phyloP scores from a whole-genome alignment of 805 yeast genomes.

The Metahyphopichia silvanorum region DNA sequence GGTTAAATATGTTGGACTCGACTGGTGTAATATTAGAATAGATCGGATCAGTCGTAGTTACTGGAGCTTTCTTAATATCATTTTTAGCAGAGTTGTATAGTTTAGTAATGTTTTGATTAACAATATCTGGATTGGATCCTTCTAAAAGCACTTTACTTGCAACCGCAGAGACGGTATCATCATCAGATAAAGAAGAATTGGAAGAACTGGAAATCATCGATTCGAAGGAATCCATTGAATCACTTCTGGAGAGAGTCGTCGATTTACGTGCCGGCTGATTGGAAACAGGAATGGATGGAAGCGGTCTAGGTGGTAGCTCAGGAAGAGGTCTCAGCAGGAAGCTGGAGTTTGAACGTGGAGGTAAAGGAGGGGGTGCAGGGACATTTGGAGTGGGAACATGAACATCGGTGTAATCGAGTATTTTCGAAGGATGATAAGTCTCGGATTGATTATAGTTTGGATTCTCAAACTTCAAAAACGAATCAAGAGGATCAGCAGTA shows the following conservation, averaged over 20 bases:
- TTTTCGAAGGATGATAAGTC: constrained; percentile 25
- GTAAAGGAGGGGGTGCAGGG: constrained; percentile 25
- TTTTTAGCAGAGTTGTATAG: constrained; percentile 34
- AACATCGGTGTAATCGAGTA: constrained; percentile 10
- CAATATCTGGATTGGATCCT: constrained; percentile 12
- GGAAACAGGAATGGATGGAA: background rate
- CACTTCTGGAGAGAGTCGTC: background rate
- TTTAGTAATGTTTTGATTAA: constrained; percentile 17
- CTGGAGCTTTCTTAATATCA: constrained; percentile 28
- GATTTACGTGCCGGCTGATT: constrained; percentile 3
- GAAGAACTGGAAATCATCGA: constrained; percentile 7
- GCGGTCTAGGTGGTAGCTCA: background rate
- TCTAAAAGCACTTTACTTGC: constrained; percentile 13
- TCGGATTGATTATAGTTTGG: constrained; percentile 20
- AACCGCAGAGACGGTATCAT: constrained; percentile 11
- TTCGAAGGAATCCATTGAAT: constrained; percentile 8
- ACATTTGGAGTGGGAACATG: constrained; percentile 7
- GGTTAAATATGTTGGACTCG: constrained; percentile 8
- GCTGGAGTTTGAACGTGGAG: constrained; percentile 26
- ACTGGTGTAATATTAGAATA: constrained; percentile 5
- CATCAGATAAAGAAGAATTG: constrained; percentile 5
- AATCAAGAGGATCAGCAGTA: constrained; percentile 28
- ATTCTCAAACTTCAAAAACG: constrained; percentile 25
- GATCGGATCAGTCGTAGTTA: constrained; percentile 8
- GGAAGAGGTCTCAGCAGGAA: constrained; percentile 1